Conservation (phyloP, 2,329 filamentous ascomycete species). For the Diaporthe humulicola region DNA sequence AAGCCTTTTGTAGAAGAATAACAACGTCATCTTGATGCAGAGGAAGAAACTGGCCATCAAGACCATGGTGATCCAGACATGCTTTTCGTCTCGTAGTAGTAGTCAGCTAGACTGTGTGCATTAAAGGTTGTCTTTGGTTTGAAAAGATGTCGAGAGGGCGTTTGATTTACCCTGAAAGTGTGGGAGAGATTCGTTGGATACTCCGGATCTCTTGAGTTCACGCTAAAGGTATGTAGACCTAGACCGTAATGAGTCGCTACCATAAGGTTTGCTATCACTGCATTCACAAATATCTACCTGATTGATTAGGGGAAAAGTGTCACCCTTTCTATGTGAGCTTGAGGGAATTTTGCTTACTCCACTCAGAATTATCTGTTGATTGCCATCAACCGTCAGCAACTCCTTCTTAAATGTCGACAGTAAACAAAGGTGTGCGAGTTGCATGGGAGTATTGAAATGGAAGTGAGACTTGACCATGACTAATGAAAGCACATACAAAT, state of each 20-base stretch:
- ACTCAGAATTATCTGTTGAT: background rate
- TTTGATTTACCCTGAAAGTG: constrained; percentile 6
- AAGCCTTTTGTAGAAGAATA: constrained; percentile 5
- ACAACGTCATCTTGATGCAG: constrained; percentile 11
- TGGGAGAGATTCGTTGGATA: constrained; percentile 5
- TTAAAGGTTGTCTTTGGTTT: background rate
- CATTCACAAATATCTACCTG: background rate
- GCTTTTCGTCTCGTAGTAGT: background rate
- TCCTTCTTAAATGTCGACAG: background rate
- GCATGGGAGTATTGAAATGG: background rate
- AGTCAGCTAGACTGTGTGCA: background rate
- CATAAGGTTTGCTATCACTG: constrained; percentile 18
- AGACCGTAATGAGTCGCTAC: constrained; percentile 13
- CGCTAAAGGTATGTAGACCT: background rate
- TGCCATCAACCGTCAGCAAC: background rate
- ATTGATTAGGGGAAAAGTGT: background rate
- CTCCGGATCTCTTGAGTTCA: constrained; percentile 1
- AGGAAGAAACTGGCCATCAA: constrained; percentile 11
- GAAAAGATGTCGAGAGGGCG: background rate
- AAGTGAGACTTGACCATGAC: background rate
- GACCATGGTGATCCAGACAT: constrained; percentile 12
- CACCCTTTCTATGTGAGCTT: background rate
- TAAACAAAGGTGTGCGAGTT: background rate
- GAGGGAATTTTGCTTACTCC: background rate
- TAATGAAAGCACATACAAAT: background rate